Conservation (phyloP, 805 yeast genomes). For the Yarrowia bubula region DNA sequence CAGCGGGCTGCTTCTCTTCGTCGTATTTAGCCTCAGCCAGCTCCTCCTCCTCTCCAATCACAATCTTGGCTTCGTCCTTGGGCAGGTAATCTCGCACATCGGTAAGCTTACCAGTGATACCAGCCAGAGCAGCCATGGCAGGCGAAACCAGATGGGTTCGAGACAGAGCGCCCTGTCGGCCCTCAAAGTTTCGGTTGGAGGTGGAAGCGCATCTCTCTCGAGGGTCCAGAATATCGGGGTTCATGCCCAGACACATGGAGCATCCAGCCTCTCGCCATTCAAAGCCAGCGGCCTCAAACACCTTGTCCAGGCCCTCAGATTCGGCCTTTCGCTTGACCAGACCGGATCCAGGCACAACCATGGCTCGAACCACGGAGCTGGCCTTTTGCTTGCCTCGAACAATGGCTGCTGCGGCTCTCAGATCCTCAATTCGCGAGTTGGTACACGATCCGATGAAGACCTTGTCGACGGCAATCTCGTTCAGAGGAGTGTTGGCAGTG, state of each 20-base stretch:
- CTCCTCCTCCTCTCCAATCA: slow-evolving; percentile 39
- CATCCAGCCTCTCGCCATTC: slow-evolving; percentile 99
- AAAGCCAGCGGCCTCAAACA: slow-evolving; percentile 89
- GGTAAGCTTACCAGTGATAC: slow-evolving; percentile 81
- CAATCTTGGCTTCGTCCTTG: slow-evolving; percentile 41
- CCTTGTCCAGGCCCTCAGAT: slow-evolving; percentile 87
- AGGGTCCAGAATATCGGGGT: slow-evolving; percentile 93
- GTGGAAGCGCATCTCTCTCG: slow-evolving; percentile 98
- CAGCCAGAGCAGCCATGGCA: slow-evolving; percentile 99
- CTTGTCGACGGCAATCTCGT: slow-evolving; percentile 78
- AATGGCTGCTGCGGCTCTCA: slow-evolving; percentile 91
- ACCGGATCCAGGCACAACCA: slow-evolving; percentile 98
- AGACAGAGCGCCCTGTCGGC: slow-evolving; percentile 96
- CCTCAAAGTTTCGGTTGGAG: slow-evolving; percentile 97
- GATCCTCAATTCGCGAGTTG: slow-evolving; percentile 94
- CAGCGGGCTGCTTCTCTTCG: slow-evolving; percentile 59
- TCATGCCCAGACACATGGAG: slow-evolving; percentile 99
- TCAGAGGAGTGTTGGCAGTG: slow-evolving; percentile 73
- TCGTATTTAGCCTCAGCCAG: slow-evolving; percentile 44
- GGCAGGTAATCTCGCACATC: slow-evolving; percentile 84
- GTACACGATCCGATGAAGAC: slow-evolving; percentile 98
- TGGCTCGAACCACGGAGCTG: slow-evolving; percentile 69
- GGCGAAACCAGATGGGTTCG: slow-evolving; percentile 98
- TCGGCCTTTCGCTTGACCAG: slow-evolving; percentile 92
- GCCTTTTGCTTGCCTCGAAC: slow-evolving; percentile 90